phyloP scores from a whole-genome alignment of 2,329 filamentous ascomycete genomes.

The Sporothrix humicola region DNA sequence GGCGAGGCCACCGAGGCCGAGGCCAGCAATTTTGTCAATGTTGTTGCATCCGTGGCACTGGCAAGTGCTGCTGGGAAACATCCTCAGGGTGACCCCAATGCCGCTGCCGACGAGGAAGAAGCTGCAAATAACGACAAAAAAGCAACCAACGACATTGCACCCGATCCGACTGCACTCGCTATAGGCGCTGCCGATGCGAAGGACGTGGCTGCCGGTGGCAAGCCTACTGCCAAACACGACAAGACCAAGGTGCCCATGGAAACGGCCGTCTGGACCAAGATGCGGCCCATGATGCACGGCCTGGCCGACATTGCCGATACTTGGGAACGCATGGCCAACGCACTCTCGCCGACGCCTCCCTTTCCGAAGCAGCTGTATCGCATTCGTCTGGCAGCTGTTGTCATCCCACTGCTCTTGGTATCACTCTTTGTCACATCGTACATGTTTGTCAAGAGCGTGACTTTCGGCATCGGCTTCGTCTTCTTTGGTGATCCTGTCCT shows the following conservation, averaged over 20 bases:
- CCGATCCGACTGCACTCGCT: not conserved
- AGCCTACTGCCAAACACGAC: constrained; percentile 62
- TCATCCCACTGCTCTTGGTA: not conserved
- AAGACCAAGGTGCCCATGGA: constrained; percentile 81
- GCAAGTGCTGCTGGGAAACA: constrained; percentile 79
- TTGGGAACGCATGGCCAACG: constrained; percentile 52
- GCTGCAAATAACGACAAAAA: not conserved
- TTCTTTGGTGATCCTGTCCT: not conserved
- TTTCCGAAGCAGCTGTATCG: constrained; percentile 62
- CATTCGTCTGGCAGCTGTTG: constrained; percentile 51
- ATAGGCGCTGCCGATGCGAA: constrained; percentile 45
- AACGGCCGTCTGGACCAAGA: constrained; percentile 76
- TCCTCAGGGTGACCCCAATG: constrained; percentile 66
- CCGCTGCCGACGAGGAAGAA: constrained; percentile 43
- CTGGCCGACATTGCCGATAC: constrained; percentile 57
- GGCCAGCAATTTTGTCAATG: constrained; percentile 78
- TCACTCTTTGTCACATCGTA: constrained; percentile 1
- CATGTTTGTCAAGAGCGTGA: constrained; percentile 11
- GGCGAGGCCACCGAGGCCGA: constrained; percentile 85
- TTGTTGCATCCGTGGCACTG: constrained; percentile 73
- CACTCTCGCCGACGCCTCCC: constrained; percentile 63
- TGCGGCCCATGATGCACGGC: constrained; percentile 70
- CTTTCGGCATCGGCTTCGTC: not conserved
- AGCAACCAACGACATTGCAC: not conserved
- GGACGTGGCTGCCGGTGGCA: constrained; percentile 54